Conservation (phyloP, 176 grass and related monocot genomes). For the Microstegium vimineum region DNA sequence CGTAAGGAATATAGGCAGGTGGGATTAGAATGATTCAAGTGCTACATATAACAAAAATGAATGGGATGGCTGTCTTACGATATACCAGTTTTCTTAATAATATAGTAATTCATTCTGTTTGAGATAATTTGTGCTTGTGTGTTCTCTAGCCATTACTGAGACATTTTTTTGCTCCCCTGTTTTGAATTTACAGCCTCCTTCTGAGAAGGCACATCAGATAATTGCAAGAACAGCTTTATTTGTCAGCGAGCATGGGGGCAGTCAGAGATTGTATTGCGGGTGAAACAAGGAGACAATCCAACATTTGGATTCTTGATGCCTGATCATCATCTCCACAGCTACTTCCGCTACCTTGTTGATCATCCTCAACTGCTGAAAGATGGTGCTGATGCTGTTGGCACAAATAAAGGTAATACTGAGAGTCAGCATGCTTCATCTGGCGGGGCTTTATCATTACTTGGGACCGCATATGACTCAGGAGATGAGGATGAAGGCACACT, state of each 20-base stretch:
- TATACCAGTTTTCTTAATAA: slow-evolving; percentile 12
- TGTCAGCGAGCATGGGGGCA: slow-evolving; percentile 88
- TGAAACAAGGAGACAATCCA: slow-evolving; percentile 91
- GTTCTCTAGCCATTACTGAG: slow-evolving; percentile 37
- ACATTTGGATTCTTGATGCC: slow-evolving; percentile 99
- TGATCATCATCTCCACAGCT: slow-evolving; percentile 81
- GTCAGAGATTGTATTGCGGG: slow-evolving; percentile 90
- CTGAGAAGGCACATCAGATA: slow-evolving; percentile 90
- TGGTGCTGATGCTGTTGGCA: slow-evolving; percentile 11
- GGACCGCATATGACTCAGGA: slow-evolving; percentile 69
- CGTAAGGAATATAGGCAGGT: slow-evolving; percentile 90
- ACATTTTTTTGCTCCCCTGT: background rate
- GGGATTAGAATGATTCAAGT: slow-evolving; percentile 83
- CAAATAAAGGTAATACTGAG: slow-evolving; percentile 20
- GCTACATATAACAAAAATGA: slow-evolving; percentile 48
- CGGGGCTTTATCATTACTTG: slow-evolving; percentile 88
- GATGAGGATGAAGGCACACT: slow-evolving; percentile 60
- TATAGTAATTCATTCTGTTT: slow-evolving; percentile 10
- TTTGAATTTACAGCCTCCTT: slow-evolving; percentile 62
- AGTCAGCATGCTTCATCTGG: slow-evolving; percentile 4
- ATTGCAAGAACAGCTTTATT: slow-evolving; percentile 89
- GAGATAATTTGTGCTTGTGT: slow-evolving; percentile 26
- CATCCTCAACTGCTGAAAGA: slow-evolving; percentile 68
- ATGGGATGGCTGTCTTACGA: slow-evolving; percentile 35
- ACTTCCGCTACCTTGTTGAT: slow-evolving; percentile 76